Conservation (phyloP, 108 stramenopile species). For the Conticribra guillardii region DNA sequence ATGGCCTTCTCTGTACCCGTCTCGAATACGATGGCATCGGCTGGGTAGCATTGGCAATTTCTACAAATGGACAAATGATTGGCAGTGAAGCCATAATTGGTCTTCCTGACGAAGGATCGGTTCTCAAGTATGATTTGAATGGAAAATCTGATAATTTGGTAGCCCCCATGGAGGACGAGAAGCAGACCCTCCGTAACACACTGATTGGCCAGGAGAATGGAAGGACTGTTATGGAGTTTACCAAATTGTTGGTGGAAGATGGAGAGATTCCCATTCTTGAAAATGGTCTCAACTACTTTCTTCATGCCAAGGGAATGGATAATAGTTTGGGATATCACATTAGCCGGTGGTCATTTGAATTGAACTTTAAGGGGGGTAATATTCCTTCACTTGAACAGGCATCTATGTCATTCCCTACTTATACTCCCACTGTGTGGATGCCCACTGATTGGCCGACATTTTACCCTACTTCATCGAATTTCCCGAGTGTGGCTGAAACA, state of each 20-base stretch:
- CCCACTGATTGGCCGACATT: neutral
- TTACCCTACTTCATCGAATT: neutral
- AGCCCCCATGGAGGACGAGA: constrained; percentile 22
- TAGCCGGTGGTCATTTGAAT: neutral
- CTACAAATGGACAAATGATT: constrained; percentile 29
- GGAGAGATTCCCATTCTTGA: constrained; percentile 53
- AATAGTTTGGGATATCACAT: constrained; percentile 15
- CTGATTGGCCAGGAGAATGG: constrained; percentile 44
- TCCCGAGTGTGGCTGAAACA: neutral
- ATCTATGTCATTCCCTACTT: neutral
- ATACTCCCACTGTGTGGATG: neutral
- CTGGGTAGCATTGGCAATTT: constrained; percentile 24
- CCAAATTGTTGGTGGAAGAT: constrained; percentile 60
- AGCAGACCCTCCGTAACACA: constrained; percentile 64
- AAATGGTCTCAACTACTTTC: constrained; percentile 20
- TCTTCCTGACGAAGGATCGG: constrained; percentile 18
- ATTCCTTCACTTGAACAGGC: neutral
- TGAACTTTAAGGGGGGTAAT: neutral
- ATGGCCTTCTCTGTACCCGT: constrained; percentile 11
- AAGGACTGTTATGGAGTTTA: constrained; percentile 57
- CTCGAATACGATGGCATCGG: constrained; percentile 7
- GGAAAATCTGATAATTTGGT: constrained; percentile 33
- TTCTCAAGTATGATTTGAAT: constrained; percentile 55
- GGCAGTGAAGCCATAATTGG: constrained; percentile 53
- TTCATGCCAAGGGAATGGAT: constrained; percentile 28